Percentiles rank a stretch among this genome's conserved stretches.
These are phyloP conservation scores for Trypanosoma brucei DNA, from an alignment of 208 protist species.

Conservation along the genomic window DNA sequence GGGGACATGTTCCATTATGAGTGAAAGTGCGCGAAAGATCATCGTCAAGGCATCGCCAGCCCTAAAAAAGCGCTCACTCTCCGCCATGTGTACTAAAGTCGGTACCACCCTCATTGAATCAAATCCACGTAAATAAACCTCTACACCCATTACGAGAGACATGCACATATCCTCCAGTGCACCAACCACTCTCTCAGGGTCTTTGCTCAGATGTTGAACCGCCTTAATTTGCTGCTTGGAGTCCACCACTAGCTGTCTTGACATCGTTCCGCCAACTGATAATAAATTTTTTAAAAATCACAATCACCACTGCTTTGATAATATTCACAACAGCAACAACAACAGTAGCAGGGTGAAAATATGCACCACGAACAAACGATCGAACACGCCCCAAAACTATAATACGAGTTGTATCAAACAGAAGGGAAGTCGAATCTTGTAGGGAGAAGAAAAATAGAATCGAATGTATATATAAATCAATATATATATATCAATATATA, in stretches of 20 bases:
- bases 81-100: conserved; percentile 42
- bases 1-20: conserved; percentile 84
- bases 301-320: neutral
- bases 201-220: conserved; percentile 26
- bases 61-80: conserved; percentile 22
- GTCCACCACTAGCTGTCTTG: conserved; percentile 26
- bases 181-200: conserved; percentile 39
- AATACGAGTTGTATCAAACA: too few species aligned
- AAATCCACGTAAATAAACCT: conserved; percentile 76
- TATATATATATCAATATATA: too few species aligned
- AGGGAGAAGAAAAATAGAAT: too few species aligned
- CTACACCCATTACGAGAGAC: conserved; percentile 81
- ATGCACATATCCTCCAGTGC: conserved; percentile 50
- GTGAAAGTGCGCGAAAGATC: conserved; percentile 59
- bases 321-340: too few species aligned
- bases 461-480: too few species aligned
- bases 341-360: too few species aligned
- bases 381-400: too few species aligned
- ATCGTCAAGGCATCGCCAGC: conserved; percentile 65
- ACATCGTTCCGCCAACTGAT: neutral
- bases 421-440: too few species aligned
- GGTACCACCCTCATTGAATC: conserved; percentile 47
- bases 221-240: conserved; percentile 56
- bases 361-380: too few species aligned
- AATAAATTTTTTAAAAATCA: neutral